phyloP scores from a whole-genome alignment of 192 early-diverging fungal species.

The Backusella circina region DNA sequence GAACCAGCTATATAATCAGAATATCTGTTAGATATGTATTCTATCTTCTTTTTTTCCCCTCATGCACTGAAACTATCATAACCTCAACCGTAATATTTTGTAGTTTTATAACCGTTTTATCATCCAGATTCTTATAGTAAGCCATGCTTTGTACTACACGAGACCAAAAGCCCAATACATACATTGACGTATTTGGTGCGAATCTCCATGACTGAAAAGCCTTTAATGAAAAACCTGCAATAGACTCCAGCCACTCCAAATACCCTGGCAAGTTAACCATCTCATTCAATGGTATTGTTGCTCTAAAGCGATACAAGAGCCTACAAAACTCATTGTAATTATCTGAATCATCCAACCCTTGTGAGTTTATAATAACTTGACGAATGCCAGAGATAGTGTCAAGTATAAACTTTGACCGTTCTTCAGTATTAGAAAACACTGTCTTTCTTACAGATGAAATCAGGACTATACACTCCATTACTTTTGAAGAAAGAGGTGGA shows the following conservation, averaged over 20 bases:
- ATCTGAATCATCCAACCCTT: constrained; percentile 64
- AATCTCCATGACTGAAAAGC: constrained; percentile 61
- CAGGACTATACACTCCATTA: constrained; percentile 76
- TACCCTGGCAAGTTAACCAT: constrained; percentile 69
- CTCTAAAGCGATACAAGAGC: constrained; percentile 75
- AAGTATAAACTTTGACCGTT: constrained; percentile 60
- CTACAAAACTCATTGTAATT: constrained; percentile 86
- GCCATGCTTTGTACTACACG: constrained; percentile 61
- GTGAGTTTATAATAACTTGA: constrained; percentile 55
- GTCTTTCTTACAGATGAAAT: constrained; percentile 80
- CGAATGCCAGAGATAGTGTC: constrained; percentile 63
- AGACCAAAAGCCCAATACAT: constrained; percentile 84
- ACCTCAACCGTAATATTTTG: constrained; percentile 45
- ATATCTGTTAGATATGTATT: constrained; percentile 4
- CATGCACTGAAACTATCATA: neutral
- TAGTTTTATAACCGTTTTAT: constrained; percentile 34
- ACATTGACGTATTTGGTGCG: constrained; percentile 64
- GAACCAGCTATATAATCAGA: constrained; percentile 26
- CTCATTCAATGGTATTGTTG: constrained; percentile 80
- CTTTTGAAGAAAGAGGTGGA: constrained; percentile 54
- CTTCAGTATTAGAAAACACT: constrained; percentile 70
- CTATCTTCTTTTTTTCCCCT: too few relatives aligned
- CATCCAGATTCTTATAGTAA: constrained; percentile 37
- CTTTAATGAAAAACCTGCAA: constrained; percentile 60
- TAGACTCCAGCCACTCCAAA: constrained; percentile 56